A percentile compares a stretch with the other conserved stretches of the same genome.
These are phyloP conservation scores for Eucommia ulmoides DNA, from an alignment of 257 asterid species.

Conservation along the genomic window DNA sequence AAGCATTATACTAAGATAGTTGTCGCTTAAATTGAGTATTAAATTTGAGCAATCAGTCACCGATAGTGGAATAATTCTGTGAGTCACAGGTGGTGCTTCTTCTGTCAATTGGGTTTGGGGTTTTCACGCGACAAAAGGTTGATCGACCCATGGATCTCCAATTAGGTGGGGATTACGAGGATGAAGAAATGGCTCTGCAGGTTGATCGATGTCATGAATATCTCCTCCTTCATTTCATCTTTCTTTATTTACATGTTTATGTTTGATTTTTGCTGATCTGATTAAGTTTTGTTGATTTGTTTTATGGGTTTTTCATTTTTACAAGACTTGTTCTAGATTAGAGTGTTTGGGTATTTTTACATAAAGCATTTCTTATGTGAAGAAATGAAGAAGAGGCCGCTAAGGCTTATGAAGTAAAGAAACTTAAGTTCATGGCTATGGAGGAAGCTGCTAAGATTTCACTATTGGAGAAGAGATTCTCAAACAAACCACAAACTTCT, in stretches of 20 bases:
- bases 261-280: conserved; percentile 26
- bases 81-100: too few relatives aligned
- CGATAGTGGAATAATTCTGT: too few relatives aligned
- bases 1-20: too few relatives aligned
- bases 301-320: background rate
- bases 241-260: background rate
- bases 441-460: too few relatives aligned
- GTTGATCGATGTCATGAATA: too few relatives aligned
- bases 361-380: conserved; percentile 53
- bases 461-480: background rate
- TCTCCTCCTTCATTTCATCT: conserved; percentile 5
- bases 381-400: conserved; percentile 67
- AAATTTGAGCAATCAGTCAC: too few relatives aligned
- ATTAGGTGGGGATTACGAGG: too few relatives aligned
- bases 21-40: too few relatives aligned
- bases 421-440: conserved; percentile 51
- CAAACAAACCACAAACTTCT: background rate
- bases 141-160: too few relatives aligned
- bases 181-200: too few relatives aligned
- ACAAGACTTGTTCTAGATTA: conserved; percentile 96
- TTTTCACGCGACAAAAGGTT: too few relatives aligned
- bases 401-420: conserved; percentile 46
- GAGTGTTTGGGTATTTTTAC: conserved; percentile 86
- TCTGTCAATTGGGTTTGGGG: too few relatives aligned
- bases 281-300: conserved; percentile 1